Base-by-base conservation (phyloP, 1,284 basidiomycete genomes). In the Tilletia indica region DNA sequence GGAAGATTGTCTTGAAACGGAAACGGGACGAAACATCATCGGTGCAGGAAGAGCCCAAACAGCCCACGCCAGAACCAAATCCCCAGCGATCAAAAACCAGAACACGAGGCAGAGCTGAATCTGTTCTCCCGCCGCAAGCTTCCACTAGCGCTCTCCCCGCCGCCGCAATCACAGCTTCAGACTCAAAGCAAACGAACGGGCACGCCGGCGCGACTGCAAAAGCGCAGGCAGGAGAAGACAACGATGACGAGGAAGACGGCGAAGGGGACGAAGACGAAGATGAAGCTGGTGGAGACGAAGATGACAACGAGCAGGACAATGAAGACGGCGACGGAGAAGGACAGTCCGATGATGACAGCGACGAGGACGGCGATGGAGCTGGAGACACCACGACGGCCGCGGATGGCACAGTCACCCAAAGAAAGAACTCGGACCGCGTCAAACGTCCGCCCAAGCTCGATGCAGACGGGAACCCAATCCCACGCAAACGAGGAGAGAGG, bases 201-300 rank as follows among this genome's bases (percentile, higher is more conserved):
- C 38, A 66, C 38, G 45, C n/a, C n/a, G 45, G 38, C 45, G 63
- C 19, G 8, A 11, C 19, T 66, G 63, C 2, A 11, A 25, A 68
- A 56, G 56, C 36, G 1, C 34, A 49, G 6, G 67, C 56, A 9
- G 67, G 34, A 31, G 56, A 58, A 54, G n/a, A 56, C 56, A 31
- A 67, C 45, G 45, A 69, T 71, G 47, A 42, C 19, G 67, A 72
- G 34, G 63, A 47, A 8, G 70, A 56, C 12, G 70, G 70, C 16
- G 69, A 39, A 1, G 61, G 38, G 12, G 70, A 71, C 36, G 48
- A n/a, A n/a, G 48, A 69, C 6, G 69, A 67, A 39, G 61, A 39
- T 4, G 36, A 34, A 16, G 58, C 2, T 9, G 58, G 36, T 6
- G 14, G 1, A 14, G 31, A 11, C 6, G 61, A 64, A 19, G 61